Evolutionary conservation across 495 filamentous ascomycete species (phyloP).

Genomic region (Aspergillus olivimuriae): DNA sequence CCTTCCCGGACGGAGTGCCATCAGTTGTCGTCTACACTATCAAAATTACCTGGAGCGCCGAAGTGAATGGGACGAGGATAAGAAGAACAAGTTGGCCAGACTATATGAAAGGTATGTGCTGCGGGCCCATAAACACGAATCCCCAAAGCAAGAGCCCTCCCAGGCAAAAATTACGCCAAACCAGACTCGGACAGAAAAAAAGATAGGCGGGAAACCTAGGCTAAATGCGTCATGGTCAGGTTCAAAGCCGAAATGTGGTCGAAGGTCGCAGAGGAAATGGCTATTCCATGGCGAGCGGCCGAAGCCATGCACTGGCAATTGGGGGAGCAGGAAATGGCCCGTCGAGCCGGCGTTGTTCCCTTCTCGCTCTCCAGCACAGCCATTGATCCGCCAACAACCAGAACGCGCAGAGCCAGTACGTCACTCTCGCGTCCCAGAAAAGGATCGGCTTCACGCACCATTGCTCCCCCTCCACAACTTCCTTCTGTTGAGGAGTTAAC

Average conservation of each 20-base stretch:
- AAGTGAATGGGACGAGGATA: conserved; percentile 93
- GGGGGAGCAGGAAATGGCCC: conserved; percentile 87
- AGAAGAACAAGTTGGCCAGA: conserved; percentile 90
- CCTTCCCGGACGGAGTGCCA: conserved; percentile 82
- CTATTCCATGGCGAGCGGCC: conserved; percentile 90
- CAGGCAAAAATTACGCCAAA: no score
- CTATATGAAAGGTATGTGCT: conserved; percentile 84
- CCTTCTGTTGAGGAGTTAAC: conserved; percentile 41
- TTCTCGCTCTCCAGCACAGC: conserved; percentile 62
- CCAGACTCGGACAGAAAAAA: no score
- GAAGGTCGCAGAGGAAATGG: conserved; percentile 87
- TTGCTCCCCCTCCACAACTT: conserved; percentile 36
- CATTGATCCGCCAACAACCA: conserved; percentile 46
- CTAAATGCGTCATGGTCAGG: conserved; percentile 44
- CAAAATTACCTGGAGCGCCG: conserved; percentile 93
- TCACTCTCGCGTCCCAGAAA: conserved; percentile 39
- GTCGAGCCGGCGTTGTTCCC: conserved; percentile 76
- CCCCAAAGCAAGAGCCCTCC: not conserved
- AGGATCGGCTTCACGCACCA: conserved; percentile 31
- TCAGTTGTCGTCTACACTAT: conserved; percentile 91
- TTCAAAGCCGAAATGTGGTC: conserved; percentile 98
- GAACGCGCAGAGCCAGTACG: conserved; percentile 41
- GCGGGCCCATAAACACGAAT: not conserved
- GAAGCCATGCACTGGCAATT: conserved; percentile 99
- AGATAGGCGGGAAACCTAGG: no score